Evolutionary conservation across 768 basidiomycete species (phyloP), one percentile per base, ranked within the genome.

Genomic region (Chalciporus sphaerocephalus): DNA sequence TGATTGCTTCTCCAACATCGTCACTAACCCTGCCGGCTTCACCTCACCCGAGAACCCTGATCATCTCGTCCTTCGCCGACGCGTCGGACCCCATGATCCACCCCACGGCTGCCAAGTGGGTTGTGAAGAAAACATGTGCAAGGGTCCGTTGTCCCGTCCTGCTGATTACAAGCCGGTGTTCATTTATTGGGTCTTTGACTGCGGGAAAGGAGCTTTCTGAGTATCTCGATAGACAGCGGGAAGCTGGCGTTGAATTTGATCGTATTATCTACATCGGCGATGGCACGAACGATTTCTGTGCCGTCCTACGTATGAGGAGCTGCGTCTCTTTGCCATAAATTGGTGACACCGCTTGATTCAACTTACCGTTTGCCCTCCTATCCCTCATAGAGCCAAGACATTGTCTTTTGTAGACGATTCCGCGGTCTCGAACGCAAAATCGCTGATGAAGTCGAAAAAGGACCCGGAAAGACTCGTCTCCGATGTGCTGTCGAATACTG

Each of bases 121-220:
- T 6, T 99, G 96, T 71, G 83, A 84, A 46, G 79, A 85, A 12
- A 98, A 99, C 73, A 96, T 99, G 94, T 99, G 96, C 75, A 99
- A 99, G 74, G 92, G 91, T 83, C 16, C 36, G 40, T 46, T 16
- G 13, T 17, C n/a, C 18, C 23, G 38, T 9, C 16, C 21, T 27
- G 8, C 24, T 17, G 1, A 27, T 27, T 12, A 11, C 1, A 18
- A 16, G 0, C 6, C 16, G 11, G 5, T 2, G 8, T 17, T 6
- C n/a, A 12, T 11, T 18, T 16, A 20, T 3, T 15, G 5, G 13
- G 5, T 34, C n/a, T 8, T 33, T 15, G 12, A 30, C 12, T 28
- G 5, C 54, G 92, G 94, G 95, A n/a, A 85, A 90, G 51, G 96
- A 99, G 62, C 75, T 99, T n/a, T 79, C 84, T 9, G 81, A 81